Conservation (phyloP, 176 grass and related monocot species). For the Guadua angustifolia region DNA sequence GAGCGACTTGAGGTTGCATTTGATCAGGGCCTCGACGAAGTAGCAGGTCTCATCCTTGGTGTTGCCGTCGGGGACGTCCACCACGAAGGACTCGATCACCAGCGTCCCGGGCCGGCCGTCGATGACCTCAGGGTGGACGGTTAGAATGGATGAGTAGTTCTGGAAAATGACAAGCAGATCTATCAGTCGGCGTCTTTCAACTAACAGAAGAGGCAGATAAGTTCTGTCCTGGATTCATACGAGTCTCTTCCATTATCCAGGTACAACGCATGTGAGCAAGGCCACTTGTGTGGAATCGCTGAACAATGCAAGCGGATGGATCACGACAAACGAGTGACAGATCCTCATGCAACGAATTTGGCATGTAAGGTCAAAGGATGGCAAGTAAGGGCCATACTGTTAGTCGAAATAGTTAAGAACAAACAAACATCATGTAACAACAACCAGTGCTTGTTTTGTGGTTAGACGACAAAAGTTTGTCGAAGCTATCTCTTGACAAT, state of each 20-base stretch:
- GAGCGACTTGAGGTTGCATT: conserved; percentile 96
- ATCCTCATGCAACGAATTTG: conserved; percentile 39
- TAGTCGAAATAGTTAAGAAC: conserved; percentile 31
- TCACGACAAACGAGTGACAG: conserved; percentile 42
- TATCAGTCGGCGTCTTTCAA: conserved; percentile 31
- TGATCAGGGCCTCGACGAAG: conserved; percentile 86
- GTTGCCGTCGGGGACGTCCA: conserved; percentile 88
- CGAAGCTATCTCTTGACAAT: conserved; percentile 30
- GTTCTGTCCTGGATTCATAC: background rate
- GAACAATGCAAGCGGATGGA: conserved; percentile 46
- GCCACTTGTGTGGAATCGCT: conserved; percentile 35
- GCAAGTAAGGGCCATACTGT: conserved; percentile 45
- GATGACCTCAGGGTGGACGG: conserved; percentile 87
- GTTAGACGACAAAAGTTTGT: conserved; percentile 38
- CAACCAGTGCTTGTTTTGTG: conserved; percentile 37
- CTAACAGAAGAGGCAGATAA: conserved; percentile 17
- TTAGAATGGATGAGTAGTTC: conserved; percentile 94
- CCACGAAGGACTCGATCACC: conserved; percentile 87
- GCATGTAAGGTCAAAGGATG: conserved; percentile 49
- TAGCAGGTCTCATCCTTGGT: conserved; percentile 93
- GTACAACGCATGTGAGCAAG: conserved; percentile 43
- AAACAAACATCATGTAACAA: conserved; percentile 38
- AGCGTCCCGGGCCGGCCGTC: conserved; percentile 75
- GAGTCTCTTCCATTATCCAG: conserved; percentile 31
- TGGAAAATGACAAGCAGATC: conserved; percentile 47